Evolutionary conservation across 225 moss, liverwort and hornwort genomes (phyloP), one percentile per base, ranked within the genome.

Genomic region (Physcomitrium patens): DNA sequence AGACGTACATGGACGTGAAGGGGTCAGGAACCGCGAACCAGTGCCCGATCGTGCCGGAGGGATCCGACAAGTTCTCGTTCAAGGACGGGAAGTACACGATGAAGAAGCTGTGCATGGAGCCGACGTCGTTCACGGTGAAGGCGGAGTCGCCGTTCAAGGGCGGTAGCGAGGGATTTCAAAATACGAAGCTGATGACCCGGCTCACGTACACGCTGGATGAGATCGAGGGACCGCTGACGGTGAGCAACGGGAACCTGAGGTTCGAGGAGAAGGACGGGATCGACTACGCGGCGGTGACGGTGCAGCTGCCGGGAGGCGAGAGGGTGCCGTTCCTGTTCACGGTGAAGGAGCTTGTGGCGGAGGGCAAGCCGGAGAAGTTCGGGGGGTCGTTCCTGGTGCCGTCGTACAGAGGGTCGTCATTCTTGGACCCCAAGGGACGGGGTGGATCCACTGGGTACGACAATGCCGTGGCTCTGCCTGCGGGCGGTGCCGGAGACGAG

Each of bases 371-470:
- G 0, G 87, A 87, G 26, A 45, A 72, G 4, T 83, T 90, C 65
- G 24, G 61, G 2, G 90, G 90, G 37, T 67, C 71, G 20, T 90
- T 77, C 63, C 54, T 83, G 73, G 90, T 90, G 23, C 90, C 90
- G 2, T 87, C 90, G 0, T 90, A 90, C 90, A 77, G 90, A 68
- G 90, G 90, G 41, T 90, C 90, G 0, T 87, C 90, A 49, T 90
- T 90, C 79, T 85, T 90, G 83, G 90, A 90, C 79, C 90, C 90
- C 19, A 90, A 90, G 79, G 90, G 87, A 70, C 80, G 90, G 63
- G 90, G 90, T 74, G 90, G 90, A 71, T 90, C 90, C 72, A 90
- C 90, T 60, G 90, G 90, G 2, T 90, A 90, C 66, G 85, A 90
- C 14, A 87, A 83, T 67, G 90, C 90, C 8, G 90, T 81, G 1